These are phyloP conservation scores for Pleurozium schreberi DNA, from an alignment of 225 moss, liverwort and hornwort species.

Conservation along the genomic window DNA sequence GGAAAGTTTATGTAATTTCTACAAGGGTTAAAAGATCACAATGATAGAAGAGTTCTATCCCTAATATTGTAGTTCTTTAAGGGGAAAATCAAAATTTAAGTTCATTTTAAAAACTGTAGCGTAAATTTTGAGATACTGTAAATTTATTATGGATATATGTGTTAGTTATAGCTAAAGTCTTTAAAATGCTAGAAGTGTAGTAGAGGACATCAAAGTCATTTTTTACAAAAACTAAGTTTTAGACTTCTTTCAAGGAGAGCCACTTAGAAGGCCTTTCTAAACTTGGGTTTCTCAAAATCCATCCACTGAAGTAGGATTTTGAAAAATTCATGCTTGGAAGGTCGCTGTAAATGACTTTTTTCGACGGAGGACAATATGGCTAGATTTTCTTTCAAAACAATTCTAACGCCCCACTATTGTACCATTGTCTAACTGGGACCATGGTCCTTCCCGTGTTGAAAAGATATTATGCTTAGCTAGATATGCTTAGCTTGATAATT, in stretches of 20 bases:
- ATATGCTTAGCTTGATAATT: background rate
- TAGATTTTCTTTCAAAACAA: background rate
- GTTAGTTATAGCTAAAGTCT: too few relatives aligned
- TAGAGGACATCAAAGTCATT: background rate
- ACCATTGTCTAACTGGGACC: too few relatives aligned
- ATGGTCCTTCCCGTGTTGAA: rapidly evolving
- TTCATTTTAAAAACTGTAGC: too few relatives aligned
- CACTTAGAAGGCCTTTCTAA: rapidly evolving
- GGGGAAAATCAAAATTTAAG: too few relatives aligned
- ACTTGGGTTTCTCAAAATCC: rapidly evolving
- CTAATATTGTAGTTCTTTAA: too few relatives aligned
- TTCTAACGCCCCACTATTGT: rapidly evolving
- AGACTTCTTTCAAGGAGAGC: rapidly evolving
- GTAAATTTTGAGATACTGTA: too few relatives aligned
- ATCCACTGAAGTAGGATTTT: rapidly evolving
- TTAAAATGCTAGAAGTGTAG: too few relatives aligned
- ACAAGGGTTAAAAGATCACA: too few relatives aligned
- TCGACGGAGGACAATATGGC: background rate
- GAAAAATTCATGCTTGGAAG: rapidly evolving
- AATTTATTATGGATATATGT: too few relatives aligned
- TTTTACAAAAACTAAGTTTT: rapidly evolving
- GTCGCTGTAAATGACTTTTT: rapidly evolving
- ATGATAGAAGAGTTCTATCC: too few relatives aligned
- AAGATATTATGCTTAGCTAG: background rate
- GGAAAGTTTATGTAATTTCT: too few relatives aligned